Evolutionary conservation across 345 rosid genomes (phyloP).

Genomic region (Salix purpurea): DNA sequence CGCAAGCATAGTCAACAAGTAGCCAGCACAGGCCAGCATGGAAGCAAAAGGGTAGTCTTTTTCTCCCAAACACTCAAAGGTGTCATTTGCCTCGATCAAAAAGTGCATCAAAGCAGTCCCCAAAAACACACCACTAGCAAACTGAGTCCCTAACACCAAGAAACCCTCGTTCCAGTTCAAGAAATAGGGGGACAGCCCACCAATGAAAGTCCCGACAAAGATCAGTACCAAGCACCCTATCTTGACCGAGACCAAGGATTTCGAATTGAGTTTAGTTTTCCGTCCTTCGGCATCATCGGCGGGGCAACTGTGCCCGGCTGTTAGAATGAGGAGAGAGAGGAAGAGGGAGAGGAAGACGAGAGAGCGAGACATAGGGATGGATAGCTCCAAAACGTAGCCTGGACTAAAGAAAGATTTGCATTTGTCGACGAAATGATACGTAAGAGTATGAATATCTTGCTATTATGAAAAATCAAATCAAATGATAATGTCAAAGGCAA

Average conservation of each 20-base stretch:
- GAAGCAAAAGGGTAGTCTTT: constrained; percentile 74
- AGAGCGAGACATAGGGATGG: constrained; percentile 40
- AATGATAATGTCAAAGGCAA: too few species aligned
- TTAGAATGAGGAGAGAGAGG: constrained; percentile 42
- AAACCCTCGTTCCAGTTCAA: constrained; percentile 78
- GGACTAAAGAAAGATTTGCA: neutral
- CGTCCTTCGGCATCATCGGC: constrained; percentile 19
- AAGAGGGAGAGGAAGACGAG: constrained; percentile 36
- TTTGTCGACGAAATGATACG: neutral
- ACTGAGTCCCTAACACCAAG: constrained; percentile 70
- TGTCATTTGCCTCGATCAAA: constrained; percentile 45
- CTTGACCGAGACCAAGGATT: constrained; percentile 47
- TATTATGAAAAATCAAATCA: too few species aligned
- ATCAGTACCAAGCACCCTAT: constrained; percentile 62
- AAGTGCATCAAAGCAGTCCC: constrained; percentile 89
- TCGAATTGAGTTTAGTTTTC: neutral
- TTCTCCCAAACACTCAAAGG: constrained; percentile 21
- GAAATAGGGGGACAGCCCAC: constrained; percentile 74
- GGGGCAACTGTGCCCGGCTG: constrained; percentile 47
- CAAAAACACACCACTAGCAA: constrained; percentile 82
- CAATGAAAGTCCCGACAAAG: constrained; percentile 57
- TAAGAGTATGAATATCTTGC: neutral
- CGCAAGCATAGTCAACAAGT: constrained; percentile 67
- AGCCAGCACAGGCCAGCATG: constrained; percentile 78
- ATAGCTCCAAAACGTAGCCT: too few species aligned